Percentiles rank a stretch among this genome's conserved stretches.
These are phyloP conservation scores for Hymenoscyphus fructigenus DNA, from an alignment of 2,329 filamentous ascomycete genomes.

Conservation along the genomic window DNA sequence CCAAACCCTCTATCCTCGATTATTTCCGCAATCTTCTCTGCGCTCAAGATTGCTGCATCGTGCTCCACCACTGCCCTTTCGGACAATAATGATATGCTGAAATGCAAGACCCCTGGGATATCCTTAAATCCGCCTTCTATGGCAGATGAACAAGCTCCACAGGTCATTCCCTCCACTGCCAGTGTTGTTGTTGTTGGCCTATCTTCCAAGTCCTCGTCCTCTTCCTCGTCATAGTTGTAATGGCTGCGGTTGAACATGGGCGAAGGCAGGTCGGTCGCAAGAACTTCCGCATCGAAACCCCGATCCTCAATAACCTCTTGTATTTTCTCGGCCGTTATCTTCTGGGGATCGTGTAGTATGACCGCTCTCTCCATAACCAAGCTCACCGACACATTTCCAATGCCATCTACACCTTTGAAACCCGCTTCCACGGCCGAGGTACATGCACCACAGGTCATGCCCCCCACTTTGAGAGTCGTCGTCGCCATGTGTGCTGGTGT, in stretches of 20 bases:
- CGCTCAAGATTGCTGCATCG: conserved; percentile 55
- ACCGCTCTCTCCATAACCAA: conserved; percentile 96
- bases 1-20: conserved; percentile 77
- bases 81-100: conserved; percentile 80
- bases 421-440: conserved; percentile 93
- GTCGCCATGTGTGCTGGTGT: conserved; percentile 70
- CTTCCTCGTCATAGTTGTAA: conserved; percentile 36
- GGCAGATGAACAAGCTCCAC: conserved; percentile 83
- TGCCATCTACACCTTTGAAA: conserved; percentile 78
- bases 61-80: conserved; percentile 86
- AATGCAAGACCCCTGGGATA: conserved; percentile 68
- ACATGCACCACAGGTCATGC: conserved; percentile 91
- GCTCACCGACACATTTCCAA: conserved; percentile 85
- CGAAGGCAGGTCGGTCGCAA: conserved; percentile 74
- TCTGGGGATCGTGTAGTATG: conserved; percentile 78
- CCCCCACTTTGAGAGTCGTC: conserved; percentile 86
- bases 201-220: conserved; percentile 34
- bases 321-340: conserved; percentile 72
- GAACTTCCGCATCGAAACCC: conserved; percentile 86
- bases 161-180: conserved; percentile 85
- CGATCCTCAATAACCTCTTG: conserved; percentile 87
- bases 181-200: conserved; percentile 67
- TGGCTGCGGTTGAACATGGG: conserved; percentile 42
- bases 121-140: conserved; percentile 79
- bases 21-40: conserved; percentile 55